Base-by-base conservation (phyloP, 768 basidiomycete genomes). In the Lyophyllum atratum region DNA sequence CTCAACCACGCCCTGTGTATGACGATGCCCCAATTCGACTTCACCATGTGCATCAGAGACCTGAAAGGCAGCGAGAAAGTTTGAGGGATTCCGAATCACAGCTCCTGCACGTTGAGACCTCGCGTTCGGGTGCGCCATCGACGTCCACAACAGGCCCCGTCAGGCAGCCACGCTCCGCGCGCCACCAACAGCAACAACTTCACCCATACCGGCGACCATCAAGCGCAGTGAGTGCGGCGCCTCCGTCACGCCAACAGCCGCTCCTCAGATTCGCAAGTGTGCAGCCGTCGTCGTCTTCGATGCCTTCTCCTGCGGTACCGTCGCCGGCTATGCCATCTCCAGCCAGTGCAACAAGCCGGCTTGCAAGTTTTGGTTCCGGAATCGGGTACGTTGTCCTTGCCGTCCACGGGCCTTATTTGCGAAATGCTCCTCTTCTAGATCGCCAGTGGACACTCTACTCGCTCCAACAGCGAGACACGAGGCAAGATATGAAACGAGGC, bases 21-120 rank as follows among this genome's bases (percentile, higher is more conserved):
- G 72, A 74, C 54, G 57, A 70, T 52, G 65, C 68, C 10, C 74
- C 73, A 22, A 64, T 74, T 33, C 66, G 66, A 14, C 68, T 74
- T 5, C 70, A 68, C 53, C 70, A 66, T 50, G 65, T 69, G 12
- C 57, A 61, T 19, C 59, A 63, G 25, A 59, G 59, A 43, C 56
- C 55, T 69, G 70, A 69, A 58, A 58, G 56, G 56, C 64, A 62
- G 51, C 59, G 65, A 64, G 69, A 65, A 56, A 66, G 69, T 47
- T 63, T 65, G 45, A 66, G 64, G 25, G 64, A 66, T 39, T 37
- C 53, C 49, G 58, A 64, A 51, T 63, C 64, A 42, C 62, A 59
- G 14, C 51, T 59, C 59, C 50, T 62, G 14, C 60, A 67, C 17
- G 58, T 67, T 48, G 67, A 68, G 22, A 68, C 67, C 1, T 51